Evolutionary conservation across 2,329 filamentous ascomycete genomes (phyloP).

Genomic region (Aspergillus chevalieri): DNA sequence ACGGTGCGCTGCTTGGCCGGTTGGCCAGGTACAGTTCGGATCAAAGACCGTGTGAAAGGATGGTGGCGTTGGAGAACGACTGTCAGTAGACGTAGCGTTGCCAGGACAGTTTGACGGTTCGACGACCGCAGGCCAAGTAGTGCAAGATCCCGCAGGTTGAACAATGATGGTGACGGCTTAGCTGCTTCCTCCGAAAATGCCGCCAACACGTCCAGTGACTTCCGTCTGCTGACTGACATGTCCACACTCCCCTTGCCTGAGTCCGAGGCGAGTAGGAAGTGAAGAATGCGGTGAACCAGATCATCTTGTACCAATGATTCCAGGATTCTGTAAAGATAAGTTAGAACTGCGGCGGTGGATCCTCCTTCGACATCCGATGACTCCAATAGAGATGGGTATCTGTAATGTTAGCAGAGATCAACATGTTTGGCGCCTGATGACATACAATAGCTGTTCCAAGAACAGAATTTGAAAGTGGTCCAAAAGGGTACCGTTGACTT

Average conservation of each 20-base stretch:
- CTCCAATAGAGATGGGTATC: constrained; percentile 90
- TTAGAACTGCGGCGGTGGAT: constrained; percentile 91
- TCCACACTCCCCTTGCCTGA: constrained; percentile 54
- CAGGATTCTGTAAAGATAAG: constrained; percentile 83
- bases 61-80: constrained; percentile 84
- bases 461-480: constrained; percentile 98
- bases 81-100: constrained; percentile 80
- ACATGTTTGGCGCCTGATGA: constrained; percentile 5
- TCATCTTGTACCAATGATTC: constrained; percentile 89
- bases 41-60: constrained; percentile 64
- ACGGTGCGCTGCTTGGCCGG: constrained; percentile 28
- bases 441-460: constrained; percentile 83
- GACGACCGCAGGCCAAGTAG: constrained; percentile 75
- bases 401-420: constrained; percentile 29
- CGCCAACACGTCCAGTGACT: constrained; percentile 80
- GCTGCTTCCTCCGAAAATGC: constrained; percentile 72
- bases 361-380: constrained; percentile 96
- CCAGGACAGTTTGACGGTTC: constrained; percentile 82
- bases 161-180: constrained; percentile 73
- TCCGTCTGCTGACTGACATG: constrained; percentile 62
- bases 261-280: constrained; percentile 78
- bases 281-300: constrained; percentile 86
- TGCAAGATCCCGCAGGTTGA: constrained; percentile 88
- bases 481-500: constrained; percentile 85
- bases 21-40: constrained; percentile 50